Evolutionary conservation across 495 filamentous ascomycete genomes (phyloP).

Genomic region (Endocarpon pusillum): DNA sequence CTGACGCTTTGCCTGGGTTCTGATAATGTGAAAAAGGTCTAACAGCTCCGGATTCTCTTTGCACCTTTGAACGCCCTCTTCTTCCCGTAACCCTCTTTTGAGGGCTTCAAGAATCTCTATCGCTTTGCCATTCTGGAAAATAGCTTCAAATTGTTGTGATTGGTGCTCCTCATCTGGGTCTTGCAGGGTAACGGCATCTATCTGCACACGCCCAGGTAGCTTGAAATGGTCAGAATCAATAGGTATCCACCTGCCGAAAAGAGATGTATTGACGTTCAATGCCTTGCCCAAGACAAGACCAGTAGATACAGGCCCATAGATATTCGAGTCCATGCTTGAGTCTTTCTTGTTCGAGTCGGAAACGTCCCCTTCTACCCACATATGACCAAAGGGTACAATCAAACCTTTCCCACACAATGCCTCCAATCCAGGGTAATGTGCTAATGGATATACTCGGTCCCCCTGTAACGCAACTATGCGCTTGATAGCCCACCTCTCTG

Average conservation of each 20-base stretch:
- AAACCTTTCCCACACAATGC: constrained; percentile 5
- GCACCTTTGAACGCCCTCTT: no score
- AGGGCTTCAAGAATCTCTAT: no score
- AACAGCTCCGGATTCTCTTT: no score
- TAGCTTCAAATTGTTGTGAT: not conserved
- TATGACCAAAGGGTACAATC: constrained; percentile 48
- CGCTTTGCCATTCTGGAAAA: no score
- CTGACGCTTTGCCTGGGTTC: no score
- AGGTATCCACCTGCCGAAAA: no score
- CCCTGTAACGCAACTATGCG: constrained; percentile 53
- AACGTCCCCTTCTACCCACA: constrained; percentile 67
- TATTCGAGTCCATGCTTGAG: constrained; percentile 60
- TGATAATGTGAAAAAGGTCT: no score
- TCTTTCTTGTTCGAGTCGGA: constrained; percentile 29
- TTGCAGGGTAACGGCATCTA: constrained; percentile 10
- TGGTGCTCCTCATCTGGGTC: constrained; percentile 3
- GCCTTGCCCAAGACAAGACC: constrained; percentile 47
- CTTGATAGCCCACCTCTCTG: constrained; percentile 35
- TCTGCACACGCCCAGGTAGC: constrained; percentile 21
- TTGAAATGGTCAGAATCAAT: no score
- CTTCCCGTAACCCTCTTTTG: no score
- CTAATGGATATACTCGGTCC: constrained; percentile 43
- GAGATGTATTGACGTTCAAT: no score
- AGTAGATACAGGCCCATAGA: constrained; percentile 48
- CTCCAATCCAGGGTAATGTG: constrained; percentile 3